Base-by-base conservation (phyloP, 2,329 filamentous ascomycete species). In the Teratosphaeria viscida region DNA sequence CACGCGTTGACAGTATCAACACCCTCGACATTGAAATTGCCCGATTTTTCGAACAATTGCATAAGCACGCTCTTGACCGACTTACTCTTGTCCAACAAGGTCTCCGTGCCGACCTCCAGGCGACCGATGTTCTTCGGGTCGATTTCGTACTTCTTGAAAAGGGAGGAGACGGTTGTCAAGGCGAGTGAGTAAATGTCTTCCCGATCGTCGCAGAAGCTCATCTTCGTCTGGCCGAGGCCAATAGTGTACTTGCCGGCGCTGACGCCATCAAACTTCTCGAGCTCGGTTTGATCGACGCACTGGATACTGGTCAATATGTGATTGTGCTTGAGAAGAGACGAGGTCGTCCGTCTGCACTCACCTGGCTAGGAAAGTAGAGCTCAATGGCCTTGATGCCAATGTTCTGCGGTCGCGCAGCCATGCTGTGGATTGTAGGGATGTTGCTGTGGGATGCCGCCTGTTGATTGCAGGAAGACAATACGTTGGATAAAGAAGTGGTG, bases 211-310 rank as follows among this genome's bases (percentile, higher is more conserved):
- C 78, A 80, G 73, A 80, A 81, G 73, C 77, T 78, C 78, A 81
- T 81, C 70, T 77, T 79, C 64, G 78, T 80, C 74, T 80, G 78
- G 67, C 78, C 78, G 62, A 81, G 77, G 61, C 78, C 78, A 73
- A 81, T 80, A 57, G 78, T 80, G 74, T 81, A 81, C 67, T 81
- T 81, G 67, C 78, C 78, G 61, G 71, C 67, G 60, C 73, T 73
- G 61, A 81, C 78, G 72, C 78, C 78, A 77, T 81, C 78, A 74
- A 80, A 80, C 72, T 79, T 79, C 70, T 81, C 78, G 62, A 81
- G 77, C 67, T 80, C 78, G 63, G 75, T 67, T 71, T 81, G 78
- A 70, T 80, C 78, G 64, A 81, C 78, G 67, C 78, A 80, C 78
- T 80, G 73, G 49, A 59, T 23, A n/a, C 6, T 23, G 37, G 43